Evolutionary conservation across 129 eudicot species (phyloP).

Genomic region (Lonicera japonica): DNA sequence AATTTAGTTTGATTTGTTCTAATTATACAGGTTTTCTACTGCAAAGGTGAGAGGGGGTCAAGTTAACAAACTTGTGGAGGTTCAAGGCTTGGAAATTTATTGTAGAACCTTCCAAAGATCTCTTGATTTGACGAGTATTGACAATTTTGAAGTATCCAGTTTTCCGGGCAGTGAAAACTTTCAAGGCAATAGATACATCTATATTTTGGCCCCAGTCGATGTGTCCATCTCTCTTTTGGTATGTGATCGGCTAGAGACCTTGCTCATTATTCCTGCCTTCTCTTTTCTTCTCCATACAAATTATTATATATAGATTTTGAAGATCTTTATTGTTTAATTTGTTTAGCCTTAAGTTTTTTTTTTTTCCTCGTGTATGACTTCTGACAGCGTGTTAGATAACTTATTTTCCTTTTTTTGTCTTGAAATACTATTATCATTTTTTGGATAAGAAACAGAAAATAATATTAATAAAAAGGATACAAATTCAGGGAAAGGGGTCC

Average conservation of each 20-base stretch:
- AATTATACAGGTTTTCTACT: constrained; percentile 39
- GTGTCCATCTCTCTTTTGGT: constrained; percentile 77
- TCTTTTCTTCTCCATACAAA: constrained; percentile 4
- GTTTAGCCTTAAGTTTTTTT: background rate
- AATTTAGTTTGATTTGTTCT: background rate
- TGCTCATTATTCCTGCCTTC: background rate
- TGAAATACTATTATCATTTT: too few species aligned
- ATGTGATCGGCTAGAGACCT: constrained; percentile 17
- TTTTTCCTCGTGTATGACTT: background rate
- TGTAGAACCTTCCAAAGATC: constrained; percentile 41
- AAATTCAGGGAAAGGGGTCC: too few species aligned
- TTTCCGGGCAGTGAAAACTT: constrained; percentile 21
- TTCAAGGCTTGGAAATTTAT: constrained; percentile 74
- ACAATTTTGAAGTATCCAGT: constrained; percentile 24
- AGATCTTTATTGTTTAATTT: background rate
- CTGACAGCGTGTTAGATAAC: too few species aligned
- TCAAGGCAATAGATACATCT: constrained; percentile 28
- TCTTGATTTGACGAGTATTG: constrained; percentile 23
- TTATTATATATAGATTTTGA: background rate
- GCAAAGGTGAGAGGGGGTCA: constrained; percentile 63
- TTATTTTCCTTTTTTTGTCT: too few species aligned
- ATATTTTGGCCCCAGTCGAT: constrained; percentile 68
- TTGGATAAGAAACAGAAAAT: too few species aligned
- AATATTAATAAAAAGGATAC: too few species aligned
- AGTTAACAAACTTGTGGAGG: constrained; percentile 78